Base-by-base conservation (phyloP, 2,329 filamentous ascomycete genomes). In the Cercospora sp. region DNA sequence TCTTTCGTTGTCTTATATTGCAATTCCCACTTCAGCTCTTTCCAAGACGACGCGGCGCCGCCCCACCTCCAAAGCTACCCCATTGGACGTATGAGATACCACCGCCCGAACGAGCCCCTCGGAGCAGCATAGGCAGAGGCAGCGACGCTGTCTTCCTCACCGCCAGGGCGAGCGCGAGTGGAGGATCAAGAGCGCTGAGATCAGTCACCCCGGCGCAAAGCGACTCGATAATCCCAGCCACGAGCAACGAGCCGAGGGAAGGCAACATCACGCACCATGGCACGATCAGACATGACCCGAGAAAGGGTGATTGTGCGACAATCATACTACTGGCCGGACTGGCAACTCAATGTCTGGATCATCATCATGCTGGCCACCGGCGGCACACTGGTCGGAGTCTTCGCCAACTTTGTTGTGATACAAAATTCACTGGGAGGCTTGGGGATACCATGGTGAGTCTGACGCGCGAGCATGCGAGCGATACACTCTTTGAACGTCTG, bases 281-380 rank as follows among this genome's bases (percentile, higher is more conserved):
- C 75, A 30, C 75, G 75, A 65, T 74, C 71, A 69, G 71, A 68
- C 67, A 69, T 72, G 28, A 70, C 70, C 64, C 73, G 74, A n/a
- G 70, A 73, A 51, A 72, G 76, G 57, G 79, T 83, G 20, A 78
- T 84, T 58, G 80, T 84, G 42, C 80, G 82, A 31, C 78, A 84
- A 71, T 82, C 84, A 73, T 89, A 89, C 80, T 85, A 84, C 80
- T 90, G 88, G 88, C 88, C 88, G 2, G 87, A 89, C 77, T 81
- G 86, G 60, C 87, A 89, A 74, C 82, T 90, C 71, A 89, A 89
- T 74, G 78, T 88, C 74, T 90, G 88, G 88, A 88, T 88, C 4
- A 87, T 89, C 77, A 81, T 89, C 72, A 88, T 89, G 76, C 81
- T 89, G 16, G 84, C 83, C 0, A 84, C 85, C 1, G 86, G 86